Percentiles rank a stretch among this genome's conserved stretches.
These are phyloP conservation scores for Elsinoe ampelina DNA, from an alignment of 2,329 filamentous ascomycete genomes.

Conservation along the genomic window DNA sequence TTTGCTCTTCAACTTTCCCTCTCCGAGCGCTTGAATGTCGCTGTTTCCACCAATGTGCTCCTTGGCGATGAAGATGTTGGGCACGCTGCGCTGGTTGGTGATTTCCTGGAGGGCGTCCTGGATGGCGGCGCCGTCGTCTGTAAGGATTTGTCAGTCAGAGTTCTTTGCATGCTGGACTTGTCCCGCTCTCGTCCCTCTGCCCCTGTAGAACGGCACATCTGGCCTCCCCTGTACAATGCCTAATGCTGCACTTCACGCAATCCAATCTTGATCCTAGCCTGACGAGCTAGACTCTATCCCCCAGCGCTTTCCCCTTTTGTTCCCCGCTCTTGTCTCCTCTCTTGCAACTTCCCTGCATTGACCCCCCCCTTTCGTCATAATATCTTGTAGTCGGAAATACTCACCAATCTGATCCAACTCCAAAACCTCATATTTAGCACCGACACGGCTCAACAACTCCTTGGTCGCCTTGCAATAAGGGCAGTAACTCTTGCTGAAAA, in stretches of 20 bases:
- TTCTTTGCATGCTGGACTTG: too few species aligned
- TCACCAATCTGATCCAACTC: slow-evolving; percentile 80
- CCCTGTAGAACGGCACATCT: too few species aligned
- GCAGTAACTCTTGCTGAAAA: slow-evolving; percentile 97
- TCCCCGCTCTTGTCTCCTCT: too few species aligned
- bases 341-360: too few species aligned
- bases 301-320: too few species aligned
- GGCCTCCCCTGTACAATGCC: too few species aligned
- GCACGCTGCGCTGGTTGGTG: slow-evolving; percentile 77
- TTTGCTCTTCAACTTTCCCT: slow-evolving; percentile 17
- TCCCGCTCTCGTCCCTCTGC: too few species aligned
- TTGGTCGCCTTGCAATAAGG: slow-evolving; percentile 82
- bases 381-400: slow-evolving; percentile 27
- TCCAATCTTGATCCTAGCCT: too few species aligned
- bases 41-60: slow-evolving; percentile 97
- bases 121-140: slow-evolving; percentile 73
- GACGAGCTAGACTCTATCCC: too few species aligned
- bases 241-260: too few species aligned
- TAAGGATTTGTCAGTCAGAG: neutral
- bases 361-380: too few species aligned
- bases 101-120: slow-evolving; percentile 76
- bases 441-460: slow-evolving; percentile 56
- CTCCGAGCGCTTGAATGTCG: slow-evolving; percentile 55
- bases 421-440: slow-evolving; percentile 63
- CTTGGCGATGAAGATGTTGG: slow-evolving; percentile 87